Evolutionary conservation across 2,329 filamentous ascomycete genomes (phyloP).

Genomic region (Onygenales sp.): DNA sequence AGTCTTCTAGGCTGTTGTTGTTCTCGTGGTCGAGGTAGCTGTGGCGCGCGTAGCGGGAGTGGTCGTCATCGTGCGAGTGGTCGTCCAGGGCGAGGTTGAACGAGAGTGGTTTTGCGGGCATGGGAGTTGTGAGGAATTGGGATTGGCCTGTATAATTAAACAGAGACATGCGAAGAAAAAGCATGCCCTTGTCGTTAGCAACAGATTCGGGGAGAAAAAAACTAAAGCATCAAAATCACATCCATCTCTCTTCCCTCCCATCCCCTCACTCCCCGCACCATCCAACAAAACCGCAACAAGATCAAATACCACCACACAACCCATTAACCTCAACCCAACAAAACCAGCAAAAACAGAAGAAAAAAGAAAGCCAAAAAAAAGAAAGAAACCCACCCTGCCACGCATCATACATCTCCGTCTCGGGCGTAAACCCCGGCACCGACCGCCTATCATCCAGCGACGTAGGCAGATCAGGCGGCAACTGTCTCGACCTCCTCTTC

Average conservation of each 20-base stretch:
- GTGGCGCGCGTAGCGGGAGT: conserved; percentile 25
- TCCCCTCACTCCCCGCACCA: not conserved
- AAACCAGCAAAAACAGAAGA: not conserved
- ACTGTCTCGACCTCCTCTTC: conserved; percentile 28
- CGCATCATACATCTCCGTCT: conserved; percentile 97
- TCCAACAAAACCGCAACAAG: not conserved
- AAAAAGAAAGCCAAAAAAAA: not conserved
- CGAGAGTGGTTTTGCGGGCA: conserved; percentile 70
- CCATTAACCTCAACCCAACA: not conserved
- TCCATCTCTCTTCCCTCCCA: too few species aligned
- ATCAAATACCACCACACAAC: not conserved
- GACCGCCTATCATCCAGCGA: conserved; percentile 80
- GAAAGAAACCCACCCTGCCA: conserved; percentile 68
- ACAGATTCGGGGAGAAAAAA: not conserved
- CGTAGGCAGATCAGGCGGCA: conserved; percentile 80
- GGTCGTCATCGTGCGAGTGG: conserved; percentile 59
- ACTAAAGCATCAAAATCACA: not conserved
- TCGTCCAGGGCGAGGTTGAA: conserved; percentile 84
- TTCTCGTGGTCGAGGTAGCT: conserved; percentile 16
- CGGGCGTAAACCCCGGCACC: conserved; percentile 58
- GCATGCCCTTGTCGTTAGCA: not conserved
- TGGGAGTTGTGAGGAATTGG: conserved; percentile 82
- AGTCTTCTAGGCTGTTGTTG: conserved; percentile 52
- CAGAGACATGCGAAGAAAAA: not conserved
- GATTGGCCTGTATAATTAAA: conserved; percentile 62